Conservation (phyloP, 176 grass and related monocot species). For the Tuctoria greenei region DNA sequence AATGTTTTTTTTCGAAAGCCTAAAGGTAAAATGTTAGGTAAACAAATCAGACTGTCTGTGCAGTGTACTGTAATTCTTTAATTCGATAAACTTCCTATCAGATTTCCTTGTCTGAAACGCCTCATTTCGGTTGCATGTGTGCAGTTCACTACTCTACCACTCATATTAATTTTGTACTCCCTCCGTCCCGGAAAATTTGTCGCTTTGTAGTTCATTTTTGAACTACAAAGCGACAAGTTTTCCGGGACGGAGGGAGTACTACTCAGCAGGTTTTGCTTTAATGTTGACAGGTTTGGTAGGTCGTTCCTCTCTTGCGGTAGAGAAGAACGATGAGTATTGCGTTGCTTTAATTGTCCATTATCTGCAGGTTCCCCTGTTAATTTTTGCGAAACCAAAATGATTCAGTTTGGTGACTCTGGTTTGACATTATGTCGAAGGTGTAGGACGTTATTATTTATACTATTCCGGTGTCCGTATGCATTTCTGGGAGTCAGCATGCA, state of each 20-base stretch:
- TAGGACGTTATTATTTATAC: background rate
- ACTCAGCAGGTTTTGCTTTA: background rate
- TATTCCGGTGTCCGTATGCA: no score
- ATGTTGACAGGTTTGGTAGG: background rate
- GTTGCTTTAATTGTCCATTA: background rate
- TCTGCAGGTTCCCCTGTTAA: background rate
- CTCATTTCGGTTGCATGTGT: background rate
- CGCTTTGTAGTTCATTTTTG: no score
- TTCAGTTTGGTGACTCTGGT: background rate
- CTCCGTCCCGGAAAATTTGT: no score
- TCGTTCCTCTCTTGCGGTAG: no score
- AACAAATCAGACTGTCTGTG: background rate
- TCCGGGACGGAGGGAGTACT: no score
- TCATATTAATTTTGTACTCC: background rate
- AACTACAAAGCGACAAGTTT: no score
- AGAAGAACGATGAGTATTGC: background rate
- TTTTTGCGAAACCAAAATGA: background rate
- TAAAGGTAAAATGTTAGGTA: background rate
- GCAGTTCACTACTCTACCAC: background rate
- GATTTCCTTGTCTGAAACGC: background rate
- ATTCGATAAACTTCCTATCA: background rate
- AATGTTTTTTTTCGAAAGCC: no score
- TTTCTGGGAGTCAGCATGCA: no score
- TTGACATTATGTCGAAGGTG: background rate
- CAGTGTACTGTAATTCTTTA: background rate